Base-by-base conservation (phyloP, 1,284 basidiomycete species). In the Ustilago crameri region DNA sequence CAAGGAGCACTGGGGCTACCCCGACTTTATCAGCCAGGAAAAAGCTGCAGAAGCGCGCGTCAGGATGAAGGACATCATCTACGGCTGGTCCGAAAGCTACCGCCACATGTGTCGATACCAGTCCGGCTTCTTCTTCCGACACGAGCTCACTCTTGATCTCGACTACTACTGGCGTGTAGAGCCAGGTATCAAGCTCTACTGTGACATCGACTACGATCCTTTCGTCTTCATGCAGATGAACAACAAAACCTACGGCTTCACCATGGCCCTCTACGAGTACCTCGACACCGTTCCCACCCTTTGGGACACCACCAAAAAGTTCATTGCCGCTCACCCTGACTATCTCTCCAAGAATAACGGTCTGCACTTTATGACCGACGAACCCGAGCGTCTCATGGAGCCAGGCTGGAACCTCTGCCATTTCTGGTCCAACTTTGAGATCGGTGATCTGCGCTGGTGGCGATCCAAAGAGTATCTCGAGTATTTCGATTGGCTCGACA, bases 121-220 rank as follows among this genome's bases (percentile, higher is more conserved):
- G 84, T 93, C 92, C 59, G 93, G 93, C 42, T 93, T 93, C 84
- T 83, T 89, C 82, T 57, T 42, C 45, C 64, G 50, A 26, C 81
- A 84, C 51, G 61, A 58, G 1, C 70, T 83, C 30, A 78, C 95
- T 38, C 88, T 90, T 68, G 86, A 89, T 51, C 93, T 91, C 84
- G 91, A 89, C 78, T 98, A 94, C 85, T 97, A 97, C 85, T 97
- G 95, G 95, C 90, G 90, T 79, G 89, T 93, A 83, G 87, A 88
- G 87, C 91, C 91, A 1, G 88, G 88, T 46, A 89, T 93, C 68
- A 88, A 89, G 79, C 91, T 89, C 80, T 91, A 89, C 82, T 93
- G 92, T 78, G 90, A 92, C 74, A 58, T 93, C 44, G 86, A 87
- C 53, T 90, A 91, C 74, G 92, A 93, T 75, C 93, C 93, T 3